Conservation (phyloP, 2,329 filamentous ascomycete genomes). For the Drechslerella stenobrocha region DNA sequence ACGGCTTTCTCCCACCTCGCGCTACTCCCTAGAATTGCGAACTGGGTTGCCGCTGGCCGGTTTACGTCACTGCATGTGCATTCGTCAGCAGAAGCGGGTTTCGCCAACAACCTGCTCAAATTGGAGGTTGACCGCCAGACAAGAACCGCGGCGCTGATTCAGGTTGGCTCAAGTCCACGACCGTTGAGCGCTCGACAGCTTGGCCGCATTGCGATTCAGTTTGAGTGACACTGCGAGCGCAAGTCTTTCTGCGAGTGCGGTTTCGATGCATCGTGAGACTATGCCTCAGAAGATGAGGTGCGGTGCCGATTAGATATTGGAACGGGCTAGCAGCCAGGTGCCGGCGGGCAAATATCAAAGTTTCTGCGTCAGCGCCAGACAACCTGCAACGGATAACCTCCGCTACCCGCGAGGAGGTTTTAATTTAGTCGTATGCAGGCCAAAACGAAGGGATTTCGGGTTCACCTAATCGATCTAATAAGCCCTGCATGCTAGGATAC, state of each 20-base stretch:
- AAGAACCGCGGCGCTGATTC: too few relatives aligned
- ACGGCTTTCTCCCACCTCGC: too few relatives aligned
- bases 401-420: conserved; percentile 38
- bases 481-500: conserved; percentile 5
- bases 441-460: conserved; percentile 27
- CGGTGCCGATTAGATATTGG: conserved; percentile 16
- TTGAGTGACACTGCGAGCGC: too few relatives aligned
- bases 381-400: conserved; percentile 19
- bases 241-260: too few relatives aligned
- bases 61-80: conserved; percentile 3
- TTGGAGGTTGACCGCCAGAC: conserved; percentile 23
- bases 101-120: conserved; percentile 45
- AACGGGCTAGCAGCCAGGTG: background rate
- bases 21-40: background rate
- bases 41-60: background rate
- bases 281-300: conserved; percentile 1
- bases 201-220: background rate
- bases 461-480: conserved; percentile 28
- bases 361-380: conserved; percentile 2
- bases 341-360: background rate
- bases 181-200: too few relatives aligned
- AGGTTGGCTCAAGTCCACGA: too few relatives aligned
- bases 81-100: conserved; percentile 24
- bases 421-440: conserved; percentile 47
- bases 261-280: background rate